Base-by-base conservation (phyloP, 257 asterid genomes). In the Plantago elongata region DNA sequence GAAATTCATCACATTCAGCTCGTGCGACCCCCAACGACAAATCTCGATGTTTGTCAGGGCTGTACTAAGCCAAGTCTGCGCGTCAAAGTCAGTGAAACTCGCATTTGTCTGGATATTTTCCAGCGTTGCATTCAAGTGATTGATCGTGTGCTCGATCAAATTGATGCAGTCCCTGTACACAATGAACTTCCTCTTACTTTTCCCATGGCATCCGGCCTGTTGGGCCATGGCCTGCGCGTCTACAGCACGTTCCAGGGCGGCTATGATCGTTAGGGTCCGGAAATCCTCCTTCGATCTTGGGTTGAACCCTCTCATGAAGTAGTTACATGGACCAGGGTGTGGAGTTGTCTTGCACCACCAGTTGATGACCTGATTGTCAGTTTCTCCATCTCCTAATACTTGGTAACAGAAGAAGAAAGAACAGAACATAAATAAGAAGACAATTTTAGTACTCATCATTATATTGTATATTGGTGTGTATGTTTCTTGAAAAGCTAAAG, bases 21-120 rank as follows among this genome's bases (percentile, higher is more conserved):
- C 97, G 14, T 13, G 62, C 1, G 94, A 82, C 11, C 95, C 89
- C 11, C 80, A 67, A 9, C 80, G 81, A 67, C 97, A 89, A 17
- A 80, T 81, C 62, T 81, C 94, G 45, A 89, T 77, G 80, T 83
- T 82, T 4, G 97, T 89, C 1, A 86, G 69, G 1, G 97, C 84
- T 0, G 95, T 77, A 75, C 97, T 89, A 5, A 89, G 89, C 97
- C 97, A 89, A 15, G 95, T 89, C 61, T 89, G 97, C 0, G 78
- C 86, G 68, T 89, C 97, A 58, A 63, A 72, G 46, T 76, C 74
- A 1, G 91, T 77, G 74, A 77, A 72, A 52, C 77, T 79, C 0
- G 72, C 56, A 72, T 88, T 85, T 4, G 80, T 69, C 42, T 42
- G 72, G 62, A 89, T 69, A 56, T 83, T 78, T 1, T 75, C 51